A percentile compares a stretch with the other conserved stretches of the same genome.
These are phyloP conservation scores for Microdochium trichocladiopsis DNA, from an alignment of 2,329 filamentous ascomycete genomes.

Conservation along the genomic window DNA sequence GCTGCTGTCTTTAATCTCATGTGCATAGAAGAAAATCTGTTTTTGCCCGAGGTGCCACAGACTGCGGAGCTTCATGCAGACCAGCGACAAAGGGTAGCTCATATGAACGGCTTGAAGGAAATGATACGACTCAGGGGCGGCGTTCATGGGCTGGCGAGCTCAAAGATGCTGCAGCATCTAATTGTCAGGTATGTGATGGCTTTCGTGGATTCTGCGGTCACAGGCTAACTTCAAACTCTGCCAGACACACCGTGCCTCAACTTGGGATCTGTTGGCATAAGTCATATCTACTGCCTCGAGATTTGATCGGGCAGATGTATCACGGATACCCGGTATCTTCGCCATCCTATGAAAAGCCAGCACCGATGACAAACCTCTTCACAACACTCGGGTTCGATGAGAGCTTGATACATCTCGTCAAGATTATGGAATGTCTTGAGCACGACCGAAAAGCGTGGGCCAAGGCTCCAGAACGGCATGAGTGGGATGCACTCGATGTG, in stretches of 20 bases:
- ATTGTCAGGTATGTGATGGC: not conserved
- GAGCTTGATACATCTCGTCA: not conserved
- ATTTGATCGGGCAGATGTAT: not conserved
- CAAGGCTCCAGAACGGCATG: not conserved
- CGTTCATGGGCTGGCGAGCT: not conserved
- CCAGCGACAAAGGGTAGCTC: not conserved
- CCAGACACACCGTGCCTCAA: not conserved
- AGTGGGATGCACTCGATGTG: not conserved
- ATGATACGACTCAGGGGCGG: not conserved
- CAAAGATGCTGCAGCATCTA: not conserved
- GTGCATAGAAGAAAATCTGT: conserved; percentile 1
- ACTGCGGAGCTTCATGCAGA: not conserved
- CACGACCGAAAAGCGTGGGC: not conserved
- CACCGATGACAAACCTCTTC: not conserved
- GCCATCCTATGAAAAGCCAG: not conserved
- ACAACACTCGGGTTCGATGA: not conserved
- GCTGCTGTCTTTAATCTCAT: conserved; percentile 1
- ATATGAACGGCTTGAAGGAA: not conserved
- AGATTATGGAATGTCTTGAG: not conserved
- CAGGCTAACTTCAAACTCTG: not conserved
- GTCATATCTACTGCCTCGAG: not conserved
- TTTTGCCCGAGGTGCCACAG: not conserved
- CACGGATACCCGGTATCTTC: not conserved
- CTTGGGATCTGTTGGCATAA: not conserved
- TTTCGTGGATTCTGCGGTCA: not conserved